phyloP scores from a whole-genome alignment of 768 basidiomycete species.

The Lactarius tabidus region DNA sequence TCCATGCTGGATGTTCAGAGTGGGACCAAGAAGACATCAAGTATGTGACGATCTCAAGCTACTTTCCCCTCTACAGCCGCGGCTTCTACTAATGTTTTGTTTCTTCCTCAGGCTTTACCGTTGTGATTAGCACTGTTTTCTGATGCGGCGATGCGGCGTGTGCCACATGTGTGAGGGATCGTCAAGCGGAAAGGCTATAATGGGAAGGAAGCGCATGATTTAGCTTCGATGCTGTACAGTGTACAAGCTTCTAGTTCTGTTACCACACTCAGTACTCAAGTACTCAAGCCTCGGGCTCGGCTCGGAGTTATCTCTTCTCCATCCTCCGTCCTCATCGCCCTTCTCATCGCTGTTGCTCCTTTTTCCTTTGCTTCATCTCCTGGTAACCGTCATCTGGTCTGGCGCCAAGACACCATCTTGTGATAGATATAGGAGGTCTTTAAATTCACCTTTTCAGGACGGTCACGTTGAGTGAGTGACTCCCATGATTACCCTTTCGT shows the following conservation, averaged over 20 bases:
- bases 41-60: background rate
- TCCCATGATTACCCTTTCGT: background rate
- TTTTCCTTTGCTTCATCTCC: background rate
- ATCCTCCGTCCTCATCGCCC: background rate
- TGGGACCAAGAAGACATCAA: background rate
- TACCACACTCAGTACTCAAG: background rate
- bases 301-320: background rate
- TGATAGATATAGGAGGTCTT: background rate
- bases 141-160: constrained; percentile 3
- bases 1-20: background rate
- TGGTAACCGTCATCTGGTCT: background rate
- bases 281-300: too few relatives aligned
- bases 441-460: background rate
- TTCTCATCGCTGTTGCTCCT: background rate
- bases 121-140: background rate
- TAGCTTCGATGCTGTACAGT: background rate
- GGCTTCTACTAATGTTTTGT: background rate
- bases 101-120: background rate
- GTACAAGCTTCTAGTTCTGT: background rate
- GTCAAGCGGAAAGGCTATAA: background rate
- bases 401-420: background rate
- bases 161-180: background rate
- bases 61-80: background rate
- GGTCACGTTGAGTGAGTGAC: background rate
- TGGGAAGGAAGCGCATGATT: background rate